Conservation (phyloP, 192 early-diverging fungal genomes). For the Spizellomyces sp. region DNA sequence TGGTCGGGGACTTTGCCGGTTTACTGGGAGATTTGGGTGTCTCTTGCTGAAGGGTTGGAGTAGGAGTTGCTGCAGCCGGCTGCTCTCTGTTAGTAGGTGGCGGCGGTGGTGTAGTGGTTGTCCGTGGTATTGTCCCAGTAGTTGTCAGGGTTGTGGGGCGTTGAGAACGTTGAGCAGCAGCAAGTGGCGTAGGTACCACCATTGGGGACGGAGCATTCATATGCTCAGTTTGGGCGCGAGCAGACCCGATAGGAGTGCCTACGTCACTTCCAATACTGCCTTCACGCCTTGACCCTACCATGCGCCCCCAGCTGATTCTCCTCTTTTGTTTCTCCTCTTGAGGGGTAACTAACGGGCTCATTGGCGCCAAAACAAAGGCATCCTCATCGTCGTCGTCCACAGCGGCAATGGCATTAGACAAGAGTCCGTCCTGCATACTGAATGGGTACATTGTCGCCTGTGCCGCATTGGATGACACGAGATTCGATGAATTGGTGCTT, state of each 20-base stretch:
- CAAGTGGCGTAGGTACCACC: too few relatives aligned
- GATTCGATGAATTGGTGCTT: too few relatives aligned
- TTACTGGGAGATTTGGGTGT: background rate
- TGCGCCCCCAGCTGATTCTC: too few relatives aligned
- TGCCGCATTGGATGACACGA: too few relatives aligned
- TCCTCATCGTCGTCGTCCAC: conserved; percentile 25
- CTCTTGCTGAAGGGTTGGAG: background rate
- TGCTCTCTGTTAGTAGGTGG: background rate
- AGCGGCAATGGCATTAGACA: conserved; percentile 20
- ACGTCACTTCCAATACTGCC: too few relatives aligned
- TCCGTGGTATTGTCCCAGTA: background rate
- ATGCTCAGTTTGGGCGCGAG: too few relatives aligned
- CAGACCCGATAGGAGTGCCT: too few relatives aligned
- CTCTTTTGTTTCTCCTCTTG: too few relatives aligned
- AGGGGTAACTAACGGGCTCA: background rate
- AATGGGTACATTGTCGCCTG: background rate
- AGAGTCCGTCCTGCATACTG: conserved; percentile 25
- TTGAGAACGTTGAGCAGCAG: too few relatives aligned
- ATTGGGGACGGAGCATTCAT: too few relatives aligned
- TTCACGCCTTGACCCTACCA: too few relatives aligned
- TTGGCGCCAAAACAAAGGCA: conserved; percentile 4
- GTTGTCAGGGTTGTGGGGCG: background rate
- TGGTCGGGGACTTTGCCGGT: background rate
- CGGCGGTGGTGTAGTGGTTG: conserved; percentile 2
- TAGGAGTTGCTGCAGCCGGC: too few relatives aligned